Conservation (phyloP, 345 rosid species). For the Geranium brycei region DNA sequence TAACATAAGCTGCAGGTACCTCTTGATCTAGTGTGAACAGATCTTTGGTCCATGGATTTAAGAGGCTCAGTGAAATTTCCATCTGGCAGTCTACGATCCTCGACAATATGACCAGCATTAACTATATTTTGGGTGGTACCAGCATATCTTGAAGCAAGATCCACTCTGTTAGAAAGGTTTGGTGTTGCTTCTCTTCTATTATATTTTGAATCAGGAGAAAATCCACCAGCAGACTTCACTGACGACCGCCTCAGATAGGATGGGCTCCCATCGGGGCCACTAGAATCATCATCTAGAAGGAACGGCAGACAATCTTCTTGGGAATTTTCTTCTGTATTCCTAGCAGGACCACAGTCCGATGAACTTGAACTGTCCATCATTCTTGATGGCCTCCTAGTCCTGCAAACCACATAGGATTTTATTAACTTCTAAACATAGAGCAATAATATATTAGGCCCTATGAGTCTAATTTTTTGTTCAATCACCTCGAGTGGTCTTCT, state of each 20-base stretch:
- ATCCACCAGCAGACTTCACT: constrained; percentile 38
- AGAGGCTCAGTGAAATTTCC: constrained; percentile 32
- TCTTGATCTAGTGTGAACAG: constrained; percentile 24
- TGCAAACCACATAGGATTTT: constrained; percentile 21
- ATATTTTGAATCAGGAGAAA: constrained; percentile 28
- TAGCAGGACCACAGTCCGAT: constrained; percentile 35
- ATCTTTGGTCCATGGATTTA: constrained; percentile 33
- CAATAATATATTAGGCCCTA: no score
- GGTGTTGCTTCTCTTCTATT: constrained; percentile 37
- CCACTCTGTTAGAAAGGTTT: constrained; percentile 24
- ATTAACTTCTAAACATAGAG: constrained; percentile 9
- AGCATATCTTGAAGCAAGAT: constrained; percentile 28
- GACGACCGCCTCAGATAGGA: constrained; percentile 38
- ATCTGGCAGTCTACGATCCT: constrained; percentile 21
- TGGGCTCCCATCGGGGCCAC: constrained; percentile 71
- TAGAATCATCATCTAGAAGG: constrained; percentile 68
- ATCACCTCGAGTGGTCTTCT: constrained; percentile 50
- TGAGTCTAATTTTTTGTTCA: not conserved
- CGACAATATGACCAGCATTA: constrained; percentile 29
- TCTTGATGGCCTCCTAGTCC: constrained; percentile 34
- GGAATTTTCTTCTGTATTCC: constrained; percentile 46
- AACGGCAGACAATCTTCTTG: constrained; percentile 82
- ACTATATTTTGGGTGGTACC: constrained; percentile 26
- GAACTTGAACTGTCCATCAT: constrained; percentile 33
- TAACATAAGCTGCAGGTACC: constrained; percentile 26